These are phyloP conservation scores for Agrostemma githago DNA, from an alignment of 148 eudicot genomes.

Conservation along the genomic window DNA sequence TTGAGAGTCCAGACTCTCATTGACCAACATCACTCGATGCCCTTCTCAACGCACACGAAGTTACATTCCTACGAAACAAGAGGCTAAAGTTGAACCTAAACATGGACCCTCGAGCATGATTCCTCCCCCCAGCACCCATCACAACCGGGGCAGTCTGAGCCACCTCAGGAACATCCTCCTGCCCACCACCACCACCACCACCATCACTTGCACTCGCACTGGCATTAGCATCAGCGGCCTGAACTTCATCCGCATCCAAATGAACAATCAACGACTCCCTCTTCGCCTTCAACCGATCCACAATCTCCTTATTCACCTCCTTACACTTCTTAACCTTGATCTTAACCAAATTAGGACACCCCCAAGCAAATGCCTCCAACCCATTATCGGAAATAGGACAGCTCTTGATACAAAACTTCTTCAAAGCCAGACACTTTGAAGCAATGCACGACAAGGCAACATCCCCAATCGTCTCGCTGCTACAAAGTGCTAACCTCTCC, in stretches of 20 bases:
- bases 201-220: slow-evolving; percentile 63
- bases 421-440: slow-evolving; percentile 50
- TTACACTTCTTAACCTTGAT: slow-evolving; percentile 79
- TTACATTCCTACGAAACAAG: slow-evolving; percentile 48
- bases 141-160: slow-evolving; percentile 18
- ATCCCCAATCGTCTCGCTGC: slow-evolving; percentile 79
- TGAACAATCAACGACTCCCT: slow-evolving; percentile 50
- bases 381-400: slow-evolving; percentile 70
- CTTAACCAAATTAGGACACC: slow-evolving; percentile 78
- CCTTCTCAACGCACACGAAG: slow-evolving; percentile 48
- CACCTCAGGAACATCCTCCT: slow-evolving; percentile 35
- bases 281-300: slow-evolving; percentile 46
- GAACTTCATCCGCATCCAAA: slow-evolving; percentile 60
- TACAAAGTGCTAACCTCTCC: slow-evolving; percentile 74
- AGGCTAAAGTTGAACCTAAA: slow-evolving; percentile 50
- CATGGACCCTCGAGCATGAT: slow-evolving; percentile 34
- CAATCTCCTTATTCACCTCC: slow-evolving; percentile 54
- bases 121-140: slow-evolving; percentile 27
- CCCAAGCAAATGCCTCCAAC: slow-evolving; percentile 54
- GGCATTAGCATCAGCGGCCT: slow-evolving; percentile 51
- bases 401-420: slow-evolving; percentile 76
- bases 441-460: slow-evolving; percentile 63
- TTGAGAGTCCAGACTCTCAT: slow-evolving; percentile 11
- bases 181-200: slow-evolving; percentile 46
- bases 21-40: slow-evolving; percentile 41